Percentiles rank a stretch among this genome's conserved stretches.
These are phyloP conservation scores for Gossypium anomalum DNA, from an alignment of 345 rosid species.

Conservation along the genomic window DNA sequence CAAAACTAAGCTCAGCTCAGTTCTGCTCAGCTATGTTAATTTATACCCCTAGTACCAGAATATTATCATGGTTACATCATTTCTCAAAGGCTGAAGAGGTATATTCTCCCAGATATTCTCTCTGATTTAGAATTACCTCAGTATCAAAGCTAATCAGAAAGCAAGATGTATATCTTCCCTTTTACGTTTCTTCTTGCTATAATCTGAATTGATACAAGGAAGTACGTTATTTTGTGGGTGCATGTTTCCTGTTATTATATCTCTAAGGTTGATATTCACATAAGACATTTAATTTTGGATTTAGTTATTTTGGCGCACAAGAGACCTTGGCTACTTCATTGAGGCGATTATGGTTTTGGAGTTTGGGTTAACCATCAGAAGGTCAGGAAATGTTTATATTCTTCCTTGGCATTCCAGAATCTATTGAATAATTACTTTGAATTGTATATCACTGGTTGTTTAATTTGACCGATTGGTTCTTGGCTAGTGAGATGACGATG, in stretches of 20 bases:
- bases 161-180: neutral
- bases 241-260: neutral
- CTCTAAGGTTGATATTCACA: neutral
- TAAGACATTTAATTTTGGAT: constrained; percentile 15
- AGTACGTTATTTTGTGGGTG: constrained; percentile 1
- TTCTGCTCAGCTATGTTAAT: no score
- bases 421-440: neutral
- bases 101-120: neutral
- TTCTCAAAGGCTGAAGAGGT: neutral
- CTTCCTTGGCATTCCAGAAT: constrained; percentile 4
- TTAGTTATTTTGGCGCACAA: constrained; percentile 79
- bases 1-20: no score
- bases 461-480: neutral
- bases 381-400: constrained; percentile 38
- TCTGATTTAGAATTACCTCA: neutral
- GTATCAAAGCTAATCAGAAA: neutral
- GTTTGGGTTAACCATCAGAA: constrained; percentile 73
- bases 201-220: neutral
- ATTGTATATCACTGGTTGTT: neutral
- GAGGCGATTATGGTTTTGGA: constrained; percentile 95
- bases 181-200: neutral
- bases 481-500: constrained; percentile 1
- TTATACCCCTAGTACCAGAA: neutral
- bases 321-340: constrained; percentile 62
- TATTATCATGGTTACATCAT: neutral